Percentiles rank a stretch among this genome's conserved stretches.
phyloP scores from a whole-genome alignment of 805 yeast genomes.

The Starmerella potacharoeniae region DNA sequence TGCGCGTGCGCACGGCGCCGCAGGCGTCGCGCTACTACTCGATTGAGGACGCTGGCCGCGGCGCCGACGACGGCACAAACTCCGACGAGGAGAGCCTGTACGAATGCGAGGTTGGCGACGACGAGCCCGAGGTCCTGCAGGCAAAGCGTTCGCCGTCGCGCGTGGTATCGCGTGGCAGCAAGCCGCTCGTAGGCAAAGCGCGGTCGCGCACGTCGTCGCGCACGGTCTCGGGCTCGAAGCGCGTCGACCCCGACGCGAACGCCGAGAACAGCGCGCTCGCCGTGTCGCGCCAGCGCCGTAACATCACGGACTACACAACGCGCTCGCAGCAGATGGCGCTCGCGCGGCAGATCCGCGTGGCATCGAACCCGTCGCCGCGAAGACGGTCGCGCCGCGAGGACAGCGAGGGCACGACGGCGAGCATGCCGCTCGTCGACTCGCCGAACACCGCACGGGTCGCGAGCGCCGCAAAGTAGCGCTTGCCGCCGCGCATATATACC shows the following conservation, averaged over 20 bases:
- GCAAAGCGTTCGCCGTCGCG: constrained; percentile 2
- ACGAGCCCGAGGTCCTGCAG: constrained; percentile 10
- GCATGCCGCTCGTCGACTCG: neutral
- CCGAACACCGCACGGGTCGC: neutral
- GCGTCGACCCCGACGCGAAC: neutral
- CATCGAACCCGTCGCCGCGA: constrained; percentile 29
- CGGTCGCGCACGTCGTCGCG: constrained; percentile 6
- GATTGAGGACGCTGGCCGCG: neutral
- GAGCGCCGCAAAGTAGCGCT: neutral
- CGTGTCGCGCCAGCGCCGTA: constrained; percentile 16
- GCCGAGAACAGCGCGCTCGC: constrained; percentile 14
- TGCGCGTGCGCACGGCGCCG: constrained; percentile 9
- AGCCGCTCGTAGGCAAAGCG: neutral
- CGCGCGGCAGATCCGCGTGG: constrained; percentile 25
- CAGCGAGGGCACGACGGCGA: neutral
- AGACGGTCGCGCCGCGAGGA: constrained; percentile 16
- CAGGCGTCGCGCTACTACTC: constrained; percentile 16
- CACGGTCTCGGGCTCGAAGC: constrained; percentile 1
- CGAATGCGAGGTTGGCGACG: constrained; percentile 11
- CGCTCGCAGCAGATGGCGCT: constrained; percentile 19
- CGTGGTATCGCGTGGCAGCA: neutral
- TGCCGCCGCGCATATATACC: too few species aligned
- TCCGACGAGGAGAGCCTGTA: constrained; percentile 34
- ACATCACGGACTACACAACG: constrained; percentile 21
- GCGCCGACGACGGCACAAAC: constrained; percentile 26